Evolutionary conservation across 768 basidiomycete species (phyloP).

Genomic region (Russula lepida): DNA sequence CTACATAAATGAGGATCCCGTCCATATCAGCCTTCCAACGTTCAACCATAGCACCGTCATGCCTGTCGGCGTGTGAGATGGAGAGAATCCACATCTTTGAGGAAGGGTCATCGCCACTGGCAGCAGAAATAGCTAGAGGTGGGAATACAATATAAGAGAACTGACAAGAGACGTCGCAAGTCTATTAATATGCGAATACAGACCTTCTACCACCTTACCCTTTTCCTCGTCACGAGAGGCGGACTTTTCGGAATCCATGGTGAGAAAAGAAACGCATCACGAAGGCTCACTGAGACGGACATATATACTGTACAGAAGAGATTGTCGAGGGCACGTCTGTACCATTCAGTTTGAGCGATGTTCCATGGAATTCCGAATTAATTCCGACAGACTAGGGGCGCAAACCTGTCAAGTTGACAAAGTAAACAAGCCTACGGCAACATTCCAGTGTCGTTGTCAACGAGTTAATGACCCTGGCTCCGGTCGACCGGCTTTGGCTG

Average conservation of each 20-base stretch:
- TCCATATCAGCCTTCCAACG: constrained; percentile 16
- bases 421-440: too few relatives aligned
- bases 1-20: constrained; percentile 18
- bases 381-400: background rate
- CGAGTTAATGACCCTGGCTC: too few relatives aligned
- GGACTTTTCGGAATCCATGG: background rate
- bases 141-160: background rate
- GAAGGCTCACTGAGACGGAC: background rate
- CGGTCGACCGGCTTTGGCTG: too few relatives aligned
- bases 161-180: too few relatives aligned
- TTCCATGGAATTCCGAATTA: background rate
- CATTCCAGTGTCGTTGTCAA: background rate
- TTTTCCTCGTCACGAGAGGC: background rate
- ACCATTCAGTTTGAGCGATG: too few relatives aligned
- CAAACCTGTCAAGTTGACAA: background rate
- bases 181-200: background rate
- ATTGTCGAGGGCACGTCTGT: background rate
- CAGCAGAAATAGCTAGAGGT: background rate
- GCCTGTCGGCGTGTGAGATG: background rate
- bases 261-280: background rate
- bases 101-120: background rate
- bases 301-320: background rate
- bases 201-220: background rate
- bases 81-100: constrained; percentile 17
- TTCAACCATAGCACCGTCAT: constrained; percentile 2